Conservation (phyloP, 2,329 filamentous ascomycete species). For the Diplodia seriata region DNA sequence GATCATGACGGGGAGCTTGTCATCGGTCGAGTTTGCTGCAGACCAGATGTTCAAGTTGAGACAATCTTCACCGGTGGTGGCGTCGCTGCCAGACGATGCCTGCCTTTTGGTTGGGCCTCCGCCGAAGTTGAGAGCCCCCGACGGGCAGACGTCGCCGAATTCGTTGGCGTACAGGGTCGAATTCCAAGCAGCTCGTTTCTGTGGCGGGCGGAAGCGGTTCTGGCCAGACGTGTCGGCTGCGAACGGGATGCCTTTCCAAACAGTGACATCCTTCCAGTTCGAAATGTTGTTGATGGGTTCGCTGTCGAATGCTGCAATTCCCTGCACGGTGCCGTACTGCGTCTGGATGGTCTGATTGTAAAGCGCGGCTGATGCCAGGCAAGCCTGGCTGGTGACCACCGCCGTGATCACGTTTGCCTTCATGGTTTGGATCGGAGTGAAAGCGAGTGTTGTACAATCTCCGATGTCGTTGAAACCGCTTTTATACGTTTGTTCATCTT, state of each 20-base stretch:
- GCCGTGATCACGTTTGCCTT: no score
- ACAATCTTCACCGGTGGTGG: constrained; percentile 54
- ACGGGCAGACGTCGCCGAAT: constrained; percentile 31
- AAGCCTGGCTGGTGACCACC: no score
- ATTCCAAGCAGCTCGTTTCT: constrained; percentile 28
- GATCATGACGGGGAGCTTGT: no score
- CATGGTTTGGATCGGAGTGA: no score
- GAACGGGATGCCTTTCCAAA: constrained; percentile 31
- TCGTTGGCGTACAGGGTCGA: constrained; percentile 16
- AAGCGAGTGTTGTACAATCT: no score
- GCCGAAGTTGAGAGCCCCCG: constrained; percentile 11
- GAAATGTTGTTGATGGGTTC: constrained; percentile 8
- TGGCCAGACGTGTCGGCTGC: constrained; percentile 33
- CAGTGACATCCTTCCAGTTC: constrained; percentile 17
- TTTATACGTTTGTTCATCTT: no score
- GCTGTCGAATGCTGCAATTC: constrained; percentile 3
- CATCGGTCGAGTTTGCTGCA: no score
- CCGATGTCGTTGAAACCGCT: no score
- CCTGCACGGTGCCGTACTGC: constrained; percentile 11
- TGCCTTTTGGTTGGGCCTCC: not conserved
- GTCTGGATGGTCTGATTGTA: constrained; percentile 34
- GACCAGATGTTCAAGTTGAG: constrained; percentile 55
- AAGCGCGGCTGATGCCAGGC: constrained; percentile 22
- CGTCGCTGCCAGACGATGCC: not conserved
- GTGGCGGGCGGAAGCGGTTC: constrained; percentile 17